Evolutionary conservation across 2,329 filamentous ascomycete genomes (phyloP), one percentile per base, ranked within the genome.

Genomic region (Parastagonospora nodorum): DNA sequence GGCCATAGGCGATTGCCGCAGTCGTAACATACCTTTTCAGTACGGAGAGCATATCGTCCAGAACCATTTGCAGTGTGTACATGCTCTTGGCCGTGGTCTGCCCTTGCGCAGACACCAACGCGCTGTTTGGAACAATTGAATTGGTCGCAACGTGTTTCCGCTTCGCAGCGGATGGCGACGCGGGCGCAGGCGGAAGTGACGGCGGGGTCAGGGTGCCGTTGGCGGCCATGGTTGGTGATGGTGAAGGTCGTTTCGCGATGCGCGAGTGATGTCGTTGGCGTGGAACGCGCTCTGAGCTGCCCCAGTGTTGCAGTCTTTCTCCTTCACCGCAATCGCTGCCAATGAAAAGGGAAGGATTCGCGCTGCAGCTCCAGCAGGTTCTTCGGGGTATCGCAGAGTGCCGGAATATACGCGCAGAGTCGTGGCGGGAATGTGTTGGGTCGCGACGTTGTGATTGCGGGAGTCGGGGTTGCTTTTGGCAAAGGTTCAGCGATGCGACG

Each of bases 131-230:
- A 37, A 61, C 50, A 50, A 61, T 56, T 31, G 64, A 53, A 40
- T 63, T 60, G 42, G 68, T 71, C 31, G 71, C 67, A 33, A 72
- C 73, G 50, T 77, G 77, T 68, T 80, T 80, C 39, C 78, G 76
- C 63, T 80, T 80, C 51, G 71, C 66, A 35, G 60, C 35, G 12
- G 67, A 62, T 7, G 68, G 69, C 49, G 69, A 73, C 35, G 60
- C 33, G 49, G 67, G 50, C 44, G 62, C 58, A 27, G 63, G 59
- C 19, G 66, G 62, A 37, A 63, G 67, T 44, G 64, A 62, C 16
- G 69, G 67, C 50, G 69, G 67, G 49, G 69, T 66, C 50, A 72
- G 63, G 56, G 64, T 61, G 60, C 69, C 71, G 67, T 74, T 74
- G 59, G 66, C 58, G 58, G 70, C 61, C 60, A 72, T 70, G 61